Evolutionary conservation across 2,329 filamentous ascomycete species (phyloP).

Genomic region (Xenosphaeropsis pyriputrescens): DNA sequence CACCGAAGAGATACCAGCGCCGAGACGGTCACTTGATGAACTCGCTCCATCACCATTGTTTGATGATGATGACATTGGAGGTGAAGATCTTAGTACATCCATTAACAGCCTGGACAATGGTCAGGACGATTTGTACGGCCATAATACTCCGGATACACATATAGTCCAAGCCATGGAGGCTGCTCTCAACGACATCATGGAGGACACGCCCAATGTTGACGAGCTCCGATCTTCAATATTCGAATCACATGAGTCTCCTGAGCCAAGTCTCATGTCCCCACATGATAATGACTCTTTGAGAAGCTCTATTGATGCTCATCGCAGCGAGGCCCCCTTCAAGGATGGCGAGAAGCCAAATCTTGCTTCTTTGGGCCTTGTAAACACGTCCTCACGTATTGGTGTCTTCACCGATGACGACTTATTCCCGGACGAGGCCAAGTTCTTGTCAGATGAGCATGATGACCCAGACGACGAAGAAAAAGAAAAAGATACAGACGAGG

Average conservation of each 20-base stretch:
- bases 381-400: conserved; percentile 71
- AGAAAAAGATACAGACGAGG: conserved; percentile 54
- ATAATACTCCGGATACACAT: conserved; percentile 50
- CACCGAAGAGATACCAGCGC: conserved; percentile 16
- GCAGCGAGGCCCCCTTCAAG: conserved; percentile 26
- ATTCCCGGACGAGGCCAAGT: conserved; percentile 78
- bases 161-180: conserved; percentile 89
- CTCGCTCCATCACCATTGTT: conserved; percentile 45
- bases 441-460: conserved; percentile 73
- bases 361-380: conserved; percentile 81
- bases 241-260: conserved; percentile 32
- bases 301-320: conserved; percentile 43
- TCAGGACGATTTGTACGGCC: conserved; percentile 34
- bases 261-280: conserved; percentile 31
- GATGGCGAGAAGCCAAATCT: conserved; percentile 64
- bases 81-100: conserved; percentile 55
- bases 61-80: conserved; percentile 71
- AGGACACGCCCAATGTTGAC: conserved; percentile 55
- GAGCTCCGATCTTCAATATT: conserved; percentile 56
- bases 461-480: conserved; percentile 43
- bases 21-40: conserved; percentile 60
- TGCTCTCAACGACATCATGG: conserved; percentile 84
- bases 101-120: conserved; percentile 69
- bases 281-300: conserved; percentile 44
- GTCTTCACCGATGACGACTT: conserved; percentile 92